Percentiles rank a stretch among this genome's conserved stretches.
Conservation (phyloP, 2,329 filamentous ascomycete species). For the Neoarthrinium moseri region DNA sequence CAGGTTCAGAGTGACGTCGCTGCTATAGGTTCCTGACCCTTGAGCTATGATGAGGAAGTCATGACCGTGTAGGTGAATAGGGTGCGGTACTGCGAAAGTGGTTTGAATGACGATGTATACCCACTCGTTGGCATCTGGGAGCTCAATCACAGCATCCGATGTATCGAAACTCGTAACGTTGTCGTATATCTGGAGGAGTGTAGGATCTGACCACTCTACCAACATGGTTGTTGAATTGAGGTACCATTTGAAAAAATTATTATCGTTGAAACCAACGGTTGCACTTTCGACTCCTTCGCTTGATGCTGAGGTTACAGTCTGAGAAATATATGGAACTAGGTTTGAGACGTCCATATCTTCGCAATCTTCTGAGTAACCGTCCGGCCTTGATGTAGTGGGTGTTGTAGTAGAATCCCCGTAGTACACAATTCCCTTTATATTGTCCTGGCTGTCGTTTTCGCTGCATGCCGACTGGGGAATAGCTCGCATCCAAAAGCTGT, state of each 20-base stretch:
- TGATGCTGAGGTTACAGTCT: slow-evolving; percentile 26
- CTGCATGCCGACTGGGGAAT: slow-evolving; percentile 37
- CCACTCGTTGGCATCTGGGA: slow-evolving; percentile 29
- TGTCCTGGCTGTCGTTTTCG: slow-evolving; percentile 15
- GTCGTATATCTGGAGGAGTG: slow-evolving; percentile 33
- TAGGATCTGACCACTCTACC: slow-evolving; percentile 48
- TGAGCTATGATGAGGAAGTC: slow-evolving; percentile 39
- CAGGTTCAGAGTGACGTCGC: slow-evolving; percentile 30
- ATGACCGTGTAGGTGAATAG: slow-evolving; percentile 34
- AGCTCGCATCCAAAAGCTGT: slow-evolving; percentile 47
- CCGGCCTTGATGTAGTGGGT: slow-evolving; percentile 12
- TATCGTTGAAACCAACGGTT: background rate
- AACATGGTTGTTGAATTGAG: slow-evolving; percentile 46
- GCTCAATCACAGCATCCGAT: slow-evolving; percentile 27
- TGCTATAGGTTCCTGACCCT: slow-evolving; percentile 24
- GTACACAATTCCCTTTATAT: slow-evolving; percentile 28
- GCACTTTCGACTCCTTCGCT: slow-evolving; percentile 16
- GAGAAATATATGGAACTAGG: slow-evolving; percentile 29
- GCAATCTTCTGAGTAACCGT: slow-evolving; percentile 5
- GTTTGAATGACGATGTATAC: slow-evolving; percentile 32
- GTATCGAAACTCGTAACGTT: slow-evolving; percentile 20
- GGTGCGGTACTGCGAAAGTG: slow-evolving; percentile 12
- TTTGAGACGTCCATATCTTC: slow-evolving; percentile 28
- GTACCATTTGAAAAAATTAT: slow-evolving; percentile 44
- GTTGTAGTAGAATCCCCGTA: slow-evolving; percentile 29